Conservation (phyloP, 2,329 filamentous ascomycete species). For the Pezicula neosporulosa region DNA sequence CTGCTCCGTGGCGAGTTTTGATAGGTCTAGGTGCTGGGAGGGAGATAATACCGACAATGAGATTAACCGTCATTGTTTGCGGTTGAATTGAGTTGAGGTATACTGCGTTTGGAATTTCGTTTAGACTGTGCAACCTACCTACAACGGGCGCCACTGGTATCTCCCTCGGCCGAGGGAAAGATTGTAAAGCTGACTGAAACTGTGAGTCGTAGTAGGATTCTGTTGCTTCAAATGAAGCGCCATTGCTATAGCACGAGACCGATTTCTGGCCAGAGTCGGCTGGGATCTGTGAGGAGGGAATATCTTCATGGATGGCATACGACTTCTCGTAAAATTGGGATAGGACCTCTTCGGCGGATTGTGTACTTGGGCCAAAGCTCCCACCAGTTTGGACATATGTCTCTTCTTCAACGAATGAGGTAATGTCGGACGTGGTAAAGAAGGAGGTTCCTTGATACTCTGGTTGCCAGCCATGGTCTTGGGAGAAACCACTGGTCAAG, state of each 20-base stretch:
- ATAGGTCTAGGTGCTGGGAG: constrained; percentile 66
- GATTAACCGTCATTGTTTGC: constrained; percentile 76
- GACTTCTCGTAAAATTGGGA: constrained; percentile 77
- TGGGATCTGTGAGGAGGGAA: constrained; percentile 57
- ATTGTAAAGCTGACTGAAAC: neutral
- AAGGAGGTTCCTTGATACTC: constrained; percentile 37
- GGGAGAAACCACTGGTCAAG: constrained; percentile 51
- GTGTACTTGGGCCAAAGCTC: constrained; percentile 8
- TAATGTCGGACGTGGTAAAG: constrained; percentile 42
- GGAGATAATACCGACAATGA: constrained; percentile 77
- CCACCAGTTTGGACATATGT: constrained; percentile 6
- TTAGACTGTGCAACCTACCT: constrained; percentile 56
- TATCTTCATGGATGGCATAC: constrained; percentile 63
- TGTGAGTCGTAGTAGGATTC: constrained; percentile 36
- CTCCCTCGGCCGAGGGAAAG: constrained; percentile 22
- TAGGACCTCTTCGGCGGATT: constrained; percentile 33
- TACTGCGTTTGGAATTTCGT: constrained; percentile 63
- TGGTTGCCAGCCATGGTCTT: constrained; percentile 36
- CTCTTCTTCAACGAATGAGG: constrained; percentile 16
- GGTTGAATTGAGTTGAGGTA: constrained; percentile 67
- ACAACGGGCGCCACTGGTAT: constrained; percentile 12
- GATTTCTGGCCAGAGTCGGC: constrained; percentile 19
- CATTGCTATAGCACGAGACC: constrained; percentile 25
- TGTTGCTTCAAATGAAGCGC: constrained; percentile 28
- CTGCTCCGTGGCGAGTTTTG: constrained; percentile 59